phyloP scores from a whole-genome alignment of 2,329 filamentous ascomycete species.

The Pseudopyrenochaeta lycopersici region DNA sequence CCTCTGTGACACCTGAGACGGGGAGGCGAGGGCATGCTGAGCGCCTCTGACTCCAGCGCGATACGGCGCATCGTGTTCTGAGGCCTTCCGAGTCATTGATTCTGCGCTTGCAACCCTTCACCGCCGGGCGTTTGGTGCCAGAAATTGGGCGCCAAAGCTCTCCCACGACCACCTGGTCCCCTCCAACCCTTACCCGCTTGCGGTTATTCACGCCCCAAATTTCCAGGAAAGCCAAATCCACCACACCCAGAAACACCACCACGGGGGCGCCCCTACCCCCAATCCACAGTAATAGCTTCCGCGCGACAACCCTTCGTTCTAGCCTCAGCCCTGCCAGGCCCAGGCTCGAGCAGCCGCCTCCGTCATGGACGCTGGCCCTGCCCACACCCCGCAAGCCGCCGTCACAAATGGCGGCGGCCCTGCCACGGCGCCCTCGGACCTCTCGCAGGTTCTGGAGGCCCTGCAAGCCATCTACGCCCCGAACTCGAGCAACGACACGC shows the following conservation, averaged over 20 bases:
- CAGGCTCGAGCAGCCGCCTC: slow-evolving; percentile 17
- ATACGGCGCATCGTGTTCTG: slow-evolving; percentile 4
- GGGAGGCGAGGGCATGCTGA: neutral
- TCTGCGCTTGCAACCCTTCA: slow-evolving; percentile 19
- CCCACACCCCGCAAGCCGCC: slow-evolving; percentile 35
- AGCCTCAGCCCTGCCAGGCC: neutral
- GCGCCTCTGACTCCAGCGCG: neutral
- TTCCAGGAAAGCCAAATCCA: neutral
- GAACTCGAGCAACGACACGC: slow-evolving; percentile 79
- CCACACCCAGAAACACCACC: neutral
- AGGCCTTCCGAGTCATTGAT: slow-evolving; percentile 1
- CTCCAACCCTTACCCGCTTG: slow-evolving; percentile 1
- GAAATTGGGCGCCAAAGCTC: slow-evolving; percentile 25
- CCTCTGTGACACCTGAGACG: slow-evolving; percentile 15
- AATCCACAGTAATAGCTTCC: neutral
- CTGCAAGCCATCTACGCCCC: slow-evolving; percentile 88
- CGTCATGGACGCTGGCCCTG: slow-evolving; percentile 42
- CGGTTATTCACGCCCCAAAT: slow-evolving; percentile 1
- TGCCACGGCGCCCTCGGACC: slow-evolving; percentile 40
- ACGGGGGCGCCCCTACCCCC: no score
- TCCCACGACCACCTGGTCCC: slow-evolving; percentile 13
- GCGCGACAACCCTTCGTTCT: neutral
- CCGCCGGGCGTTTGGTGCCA: slow-evolving; percentile 23
- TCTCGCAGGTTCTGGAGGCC: slow-evolving; percentile 80
- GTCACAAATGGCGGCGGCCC: slow-evolving; percentile 28